Evolutionary conservation across 805 yeast species (phyloP).

Genomic region (Maudiozyma bulderi): DNA sequence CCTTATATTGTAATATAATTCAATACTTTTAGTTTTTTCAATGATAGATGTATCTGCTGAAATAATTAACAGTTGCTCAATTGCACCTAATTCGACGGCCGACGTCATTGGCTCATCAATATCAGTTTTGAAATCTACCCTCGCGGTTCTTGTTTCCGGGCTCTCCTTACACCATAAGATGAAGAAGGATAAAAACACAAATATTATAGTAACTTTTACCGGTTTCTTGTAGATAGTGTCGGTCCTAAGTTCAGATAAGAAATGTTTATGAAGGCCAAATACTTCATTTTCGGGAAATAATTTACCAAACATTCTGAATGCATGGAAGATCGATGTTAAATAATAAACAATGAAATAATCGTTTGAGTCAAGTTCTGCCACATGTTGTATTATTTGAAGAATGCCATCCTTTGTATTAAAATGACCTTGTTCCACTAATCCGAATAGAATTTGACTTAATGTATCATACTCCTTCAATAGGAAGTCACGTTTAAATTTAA

Average conservation of each 20-base stretch:
- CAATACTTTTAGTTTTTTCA: constrained; percentile 31
- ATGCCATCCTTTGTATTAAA: constrained; percentile 30
- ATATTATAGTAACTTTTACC: constrained; percentile 38
- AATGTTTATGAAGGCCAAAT: constrained; percentile 30
- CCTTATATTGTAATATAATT: constrained; percentile 54
- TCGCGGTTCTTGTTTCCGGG: constrained; percentile 32
- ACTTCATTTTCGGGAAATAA: constrained; percentile 32
- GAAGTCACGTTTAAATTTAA: constrained; percentile 52
- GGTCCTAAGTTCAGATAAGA: constrained; percentile 31
- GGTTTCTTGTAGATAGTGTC: constrained; percentile 40
- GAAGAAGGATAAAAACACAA: constrained; percentile 47
- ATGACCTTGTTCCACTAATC: constrained; percentile 35
- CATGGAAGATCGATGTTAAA: constrained; percentile 47
- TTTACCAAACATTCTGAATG: constrained; percentile 32
- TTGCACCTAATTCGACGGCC: constrained; percentile 55
- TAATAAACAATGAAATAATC: constrained; percentile 58
- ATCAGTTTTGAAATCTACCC: constrained; percentile 44
- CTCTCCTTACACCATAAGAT: constrained; percentile 56
- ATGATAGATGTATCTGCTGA: constrained; percentile 47
- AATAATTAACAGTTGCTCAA: constrained; percentile 55
- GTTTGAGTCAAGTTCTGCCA: constrained; percentile 42
- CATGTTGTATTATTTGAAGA: constrained; percentile 34
- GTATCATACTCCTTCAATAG: constrained; percentile 60
- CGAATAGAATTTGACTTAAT: constrained; percentile 55
- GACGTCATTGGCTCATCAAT: constrained; percentile 51